Evolutionary conservation across 1,284 basidiomycete species (phyloP).

Genomic region (Cutaneotrichosporon curvatum): DNA sequence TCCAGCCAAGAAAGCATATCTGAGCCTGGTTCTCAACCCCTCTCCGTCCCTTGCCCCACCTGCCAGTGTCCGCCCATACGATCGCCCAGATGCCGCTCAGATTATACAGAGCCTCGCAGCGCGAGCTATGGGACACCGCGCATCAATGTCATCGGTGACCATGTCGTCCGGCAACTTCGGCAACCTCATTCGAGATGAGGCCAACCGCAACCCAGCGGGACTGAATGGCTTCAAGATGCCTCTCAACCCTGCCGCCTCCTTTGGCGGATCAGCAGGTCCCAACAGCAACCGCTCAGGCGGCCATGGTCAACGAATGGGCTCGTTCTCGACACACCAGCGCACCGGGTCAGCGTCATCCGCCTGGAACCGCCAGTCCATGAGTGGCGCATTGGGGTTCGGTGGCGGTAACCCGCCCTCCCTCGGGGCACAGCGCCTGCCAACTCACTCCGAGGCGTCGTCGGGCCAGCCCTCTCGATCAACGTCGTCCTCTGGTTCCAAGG

Average conservation of each 20-base stretch:
- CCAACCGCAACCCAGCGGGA: slow-evolving; percentile 8
- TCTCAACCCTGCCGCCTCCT: slow-evolving; percentile 18
- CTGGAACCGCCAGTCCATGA: slow-evolving; percentile 25
- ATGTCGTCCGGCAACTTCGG: slow-evolving; percentile 15
- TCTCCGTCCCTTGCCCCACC: slow-evolving; percentile 62
- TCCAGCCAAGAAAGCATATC: slow-evolving; percentile 86
- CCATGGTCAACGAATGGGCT: slow-evolving; percentile 13
- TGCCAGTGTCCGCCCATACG: slow-evolving; percentile 76
- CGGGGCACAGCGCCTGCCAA: slow-evolving; percentile 26
- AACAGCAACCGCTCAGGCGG: slow-evolving; percentile 4
- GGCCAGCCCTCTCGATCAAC: slow-evolving; percentile 20
- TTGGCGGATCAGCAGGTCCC: slow-evolving; percentile 12
- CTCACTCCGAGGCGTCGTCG: slow-evolving; percentile 33
- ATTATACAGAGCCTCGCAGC: slow-evolving; percentile 83
- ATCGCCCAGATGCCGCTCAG: slow-evolving; percentile 80
- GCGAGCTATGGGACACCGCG: slow-evolving; percentile 43
- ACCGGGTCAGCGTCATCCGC: slow-evolving; percentile 30
- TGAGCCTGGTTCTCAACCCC: slow-evolving; percentile 73
- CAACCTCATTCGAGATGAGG: slow-evolving; percentile 9
- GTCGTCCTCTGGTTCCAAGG: slow-evolving; percentile 19
- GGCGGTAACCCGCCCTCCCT: slow-evolving; percentile 15
- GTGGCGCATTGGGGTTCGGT: slow-evolving; percentile 25
- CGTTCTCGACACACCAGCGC: slow-evolving; percentile 20
- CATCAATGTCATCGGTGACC: slow-evolving; percentile 26
- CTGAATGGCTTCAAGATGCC: slow-evolving; percentile 30